These are phyloP conservation scores for Penstemon newberryi DNA, from an alignment of 257 asterid species.

Conservation along the genomic window DNA sequence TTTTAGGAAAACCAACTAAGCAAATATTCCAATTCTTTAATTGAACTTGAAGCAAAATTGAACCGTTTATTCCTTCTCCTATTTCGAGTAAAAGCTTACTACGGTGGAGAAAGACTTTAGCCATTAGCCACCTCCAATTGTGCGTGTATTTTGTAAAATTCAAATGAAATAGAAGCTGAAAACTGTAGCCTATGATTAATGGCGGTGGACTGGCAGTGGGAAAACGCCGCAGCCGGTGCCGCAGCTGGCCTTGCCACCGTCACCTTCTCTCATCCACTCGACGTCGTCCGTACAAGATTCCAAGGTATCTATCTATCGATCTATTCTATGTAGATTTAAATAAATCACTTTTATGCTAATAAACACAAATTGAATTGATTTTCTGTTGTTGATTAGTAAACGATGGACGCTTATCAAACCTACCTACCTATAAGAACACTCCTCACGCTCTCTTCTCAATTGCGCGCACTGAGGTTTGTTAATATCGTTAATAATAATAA, in stretches of 20 bases:
- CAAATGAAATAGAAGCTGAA: slow-evolving; percentile 21
- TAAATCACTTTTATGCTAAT: neutral
- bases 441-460: slow-evolving; percentile 86
- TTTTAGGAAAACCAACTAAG: neutral
- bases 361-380: neutral
- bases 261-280: slow-evolving; percentile 85
- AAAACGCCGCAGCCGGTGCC: slow-evolving; percentile 94
- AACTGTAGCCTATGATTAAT: slow-evolving; percentile 41
- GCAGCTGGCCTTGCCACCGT: slow-evolving; percentile 85
- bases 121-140: neutral
- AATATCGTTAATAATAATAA: too few species aligned
- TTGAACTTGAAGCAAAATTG: neutral
- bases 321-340: neutral
- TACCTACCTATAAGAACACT: slow-evolving; percentile 77
- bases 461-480: slow-evolving; percentile 83
- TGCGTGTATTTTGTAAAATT: slow-evolving; percentile 3
- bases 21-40: neutral
- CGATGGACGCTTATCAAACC: slow-evolving; percentile 64
- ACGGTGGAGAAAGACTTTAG: neutral
- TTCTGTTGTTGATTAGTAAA: slow-evolving; percentile 46
- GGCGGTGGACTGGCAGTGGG: slow-evolving; percentile 86
- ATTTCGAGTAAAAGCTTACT: too few species aligned
- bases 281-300: slow-evolving; percentile 94
- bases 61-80: neutral
- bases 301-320: slow-evolving; percentile 49